A percentile compares a stretch with the other conserved stretches of the same genome.
These are phyloP conservation scores for Emergomyces pasteurianus DNA, from an alignment of 2,329 filamentous ascomycete genomes.

Conservation along the genomic window DNA sequence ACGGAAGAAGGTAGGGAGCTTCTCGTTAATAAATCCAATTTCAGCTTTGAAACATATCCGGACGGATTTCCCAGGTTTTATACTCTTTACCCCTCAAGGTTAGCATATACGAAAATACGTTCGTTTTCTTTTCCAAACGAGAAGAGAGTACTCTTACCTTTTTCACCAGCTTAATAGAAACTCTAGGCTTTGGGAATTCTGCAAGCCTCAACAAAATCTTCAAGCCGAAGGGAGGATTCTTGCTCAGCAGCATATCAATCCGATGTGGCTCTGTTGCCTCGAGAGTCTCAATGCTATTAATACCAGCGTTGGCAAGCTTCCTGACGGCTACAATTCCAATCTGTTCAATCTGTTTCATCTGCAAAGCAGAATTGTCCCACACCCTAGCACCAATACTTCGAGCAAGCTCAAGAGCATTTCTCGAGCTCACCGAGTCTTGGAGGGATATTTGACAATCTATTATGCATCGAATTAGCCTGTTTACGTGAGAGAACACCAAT, in stretches of 20 bases:
- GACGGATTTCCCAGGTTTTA: conserved; percentile 31
- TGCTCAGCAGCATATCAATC: conserved; percentile 65
- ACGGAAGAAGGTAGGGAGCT: conserved; percentile 49
- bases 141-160: conserved; percentile 36
- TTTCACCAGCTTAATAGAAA: conserved; percentile 41
- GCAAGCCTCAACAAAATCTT: conserved; percentile 53
- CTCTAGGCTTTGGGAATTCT: conserved; percentile 57
- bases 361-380: conserved; percentile 73
- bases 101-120: not conserved
- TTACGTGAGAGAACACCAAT: conserved; percentile 55
- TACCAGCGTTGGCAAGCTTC: conserved; percentile 58
- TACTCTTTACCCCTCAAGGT: conserved; percentile 15
- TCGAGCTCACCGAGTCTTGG: conserved; percentile 55
- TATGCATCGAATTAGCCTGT: conserved; percentile 61
- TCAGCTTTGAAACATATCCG: conserved; percentile 53
- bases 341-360: conserved; percentile 71
- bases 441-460: conserved; percentile 56
- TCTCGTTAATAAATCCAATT: conserved; percentile 60
- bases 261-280: conserved; percentile 53
- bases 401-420: conserved; percentile 62
- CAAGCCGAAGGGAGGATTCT: conserved; percentile 72
- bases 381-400: conserved; percentile 61
- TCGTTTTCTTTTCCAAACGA: conserved; percentile 23
- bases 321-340: conserved; percentile 65
- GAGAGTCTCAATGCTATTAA: conserved; percentile 61